Base-by-base conservation (phyloP, 2,329 filamentous ascomycete genomes). In the Cladorrhinum sp. region DNA sequence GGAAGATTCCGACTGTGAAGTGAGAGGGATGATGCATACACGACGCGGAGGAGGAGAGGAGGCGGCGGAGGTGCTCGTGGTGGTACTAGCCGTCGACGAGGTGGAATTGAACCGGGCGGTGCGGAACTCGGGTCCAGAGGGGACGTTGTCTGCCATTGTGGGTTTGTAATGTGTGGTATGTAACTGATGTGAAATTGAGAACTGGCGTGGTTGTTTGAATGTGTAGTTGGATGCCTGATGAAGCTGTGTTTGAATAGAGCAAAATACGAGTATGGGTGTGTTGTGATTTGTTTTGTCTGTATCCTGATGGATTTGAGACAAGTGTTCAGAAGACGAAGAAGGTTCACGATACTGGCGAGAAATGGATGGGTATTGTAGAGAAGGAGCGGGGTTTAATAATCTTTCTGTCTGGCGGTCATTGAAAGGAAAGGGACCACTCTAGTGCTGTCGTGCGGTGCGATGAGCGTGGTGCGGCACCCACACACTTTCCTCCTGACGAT, bases 81-180 rank as follows among this genome's bases (percentile, higher is more conserved):
- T 45, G 52, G 55, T 58, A 20, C 29, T 38, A 2, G 59, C 52
- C n/a, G n/a, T n/a, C 0, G 70, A 70, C 1, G 68, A 62, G 55
- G 66, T 70, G 16, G 72, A 73, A 60, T 68, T 63, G 29, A 69
- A 63, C 2, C 71, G 66, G 61, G 69, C 65, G 59, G 57, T 67
- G 60, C 63, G 67, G 60, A 61, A 62, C 45, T 61, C 61, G 52
- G 24, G 51, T n/a, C 29, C 55, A 5, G 64, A 62, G 24, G 59
- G 60, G 10, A 61, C 48, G 58, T 61, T 63, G 59, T 65, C 62
- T 24, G 62, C 62, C 65, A 67, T 68, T 25, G 48, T 59, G 18
- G 7, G 7, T 32, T n/a, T 6, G 7, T 32, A 7, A 7, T 32
- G 29, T 6, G 29, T 32, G 29, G 29, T n/a, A 32, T 13, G 29